phyloP scores from a whole-genome alignment of 2,329 filamentous ascomycete species.

The Alternaria sp. region DNA sequence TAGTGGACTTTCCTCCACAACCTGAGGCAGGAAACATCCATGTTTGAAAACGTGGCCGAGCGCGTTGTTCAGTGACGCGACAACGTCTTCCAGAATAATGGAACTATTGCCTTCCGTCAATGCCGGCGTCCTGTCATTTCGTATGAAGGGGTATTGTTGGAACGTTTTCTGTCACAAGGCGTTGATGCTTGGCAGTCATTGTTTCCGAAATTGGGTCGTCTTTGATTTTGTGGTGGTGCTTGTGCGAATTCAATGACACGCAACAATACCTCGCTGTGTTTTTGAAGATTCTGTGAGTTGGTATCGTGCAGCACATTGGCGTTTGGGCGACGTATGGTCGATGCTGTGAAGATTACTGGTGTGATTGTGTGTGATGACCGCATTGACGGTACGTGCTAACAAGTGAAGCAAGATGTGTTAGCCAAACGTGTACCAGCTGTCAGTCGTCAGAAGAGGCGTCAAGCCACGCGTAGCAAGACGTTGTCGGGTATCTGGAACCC shows the following conservation, averaged over 20 bases:
- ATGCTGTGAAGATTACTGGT: neutral
- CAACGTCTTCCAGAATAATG: neutral
- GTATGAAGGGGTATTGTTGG: neutral
- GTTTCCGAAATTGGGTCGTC: neutral
- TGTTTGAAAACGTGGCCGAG: neutral
- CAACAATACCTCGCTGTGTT: neutral
- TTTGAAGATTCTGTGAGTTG: no score
- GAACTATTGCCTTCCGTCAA: neutral
- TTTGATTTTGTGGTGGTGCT: neutral
- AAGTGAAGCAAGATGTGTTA: neutral
- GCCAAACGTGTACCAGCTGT: conserved; percentile 2
- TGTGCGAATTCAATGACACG: neutral
- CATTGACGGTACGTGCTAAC: neutral
- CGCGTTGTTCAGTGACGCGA: neutral
- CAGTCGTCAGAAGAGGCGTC: neutral
- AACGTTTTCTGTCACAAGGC: conserved; percentile 2
- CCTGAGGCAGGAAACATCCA: neutral
- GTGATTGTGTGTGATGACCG: neutral
- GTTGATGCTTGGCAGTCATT: neutral
- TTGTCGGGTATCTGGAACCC: neutral
- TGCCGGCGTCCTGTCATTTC: neutral
- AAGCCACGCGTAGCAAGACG: neutral
- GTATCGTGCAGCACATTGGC: neutral
- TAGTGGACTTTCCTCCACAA: neutral
- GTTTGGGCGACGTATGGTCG: neutral